These are phyloP conservation scores for Rhododendron molle DNA, from an alignment of 148 eudicot genomes.

Conservation along the genomic window DNA sequence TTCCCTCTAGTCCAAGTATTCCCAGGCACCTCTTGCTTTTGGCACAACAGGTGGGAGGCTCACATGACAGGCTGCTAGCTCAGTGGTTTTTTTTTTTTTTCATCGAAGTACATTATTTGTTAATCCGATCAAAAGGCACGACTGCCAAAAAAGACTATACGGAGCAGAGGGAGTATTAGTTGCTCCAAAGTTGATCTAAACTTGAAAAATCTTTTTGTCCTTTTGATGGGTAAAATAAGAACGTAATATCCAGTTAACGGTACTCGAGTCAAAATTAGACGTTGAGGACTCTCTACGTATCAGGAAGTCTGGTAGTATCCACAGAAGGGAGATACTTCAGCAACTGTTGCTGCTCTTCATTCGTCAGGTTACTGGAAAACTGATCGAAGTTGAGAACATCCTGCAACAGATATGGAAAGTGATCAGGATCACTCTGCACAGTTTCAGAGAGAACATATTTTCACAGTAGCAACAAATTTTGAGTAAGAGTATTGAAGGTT, in stretches of 20 bases:
- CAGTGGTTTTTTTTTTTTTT: not conserved
- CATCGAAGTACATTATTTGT: not conserved
- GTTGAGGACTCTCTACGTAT: slow-evolving; percentile 42
- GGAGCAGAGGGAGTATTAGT: not conserved
- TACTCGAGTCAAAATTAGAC: not conserved
- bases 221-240: not conserved
- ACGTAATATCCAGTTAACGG: not conserved
- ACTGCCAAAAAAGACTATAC: not conserved
- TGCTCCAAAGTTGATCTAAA: no score
- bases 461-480: not conserved
- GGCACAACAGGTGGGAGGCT: not conserved
- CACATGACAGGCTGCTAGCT: not conserved
- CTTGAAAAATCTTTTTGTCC: slow-evolving; percentile 11
- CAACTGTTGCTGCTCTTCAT: slow-evolving; percentile 67
- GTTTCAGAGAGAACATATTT: not conserved
- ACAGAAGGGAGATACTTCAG: slow-evolving; percentile 61
- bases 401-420: slow-evolving; percentile 32
- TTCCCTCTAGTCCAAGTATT: no score
- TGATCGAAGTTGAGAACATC: slow-evolving; percentile 59
- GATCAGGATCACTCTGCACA: not conserved
- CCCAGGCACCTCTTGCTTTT: no score
- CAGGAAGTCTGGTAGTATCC: slow-evolving; percentile 45
- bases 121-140: not conserved
- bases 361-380: slow-evolving; percentile 48
- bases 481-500: not conserved